A percentile compares a stretch with the other conserved stretches of the same genome.
Conservation (phyloP, 2,329 filamentous ascomycete genomes). For the Aspergillus tanneri region DNA sequence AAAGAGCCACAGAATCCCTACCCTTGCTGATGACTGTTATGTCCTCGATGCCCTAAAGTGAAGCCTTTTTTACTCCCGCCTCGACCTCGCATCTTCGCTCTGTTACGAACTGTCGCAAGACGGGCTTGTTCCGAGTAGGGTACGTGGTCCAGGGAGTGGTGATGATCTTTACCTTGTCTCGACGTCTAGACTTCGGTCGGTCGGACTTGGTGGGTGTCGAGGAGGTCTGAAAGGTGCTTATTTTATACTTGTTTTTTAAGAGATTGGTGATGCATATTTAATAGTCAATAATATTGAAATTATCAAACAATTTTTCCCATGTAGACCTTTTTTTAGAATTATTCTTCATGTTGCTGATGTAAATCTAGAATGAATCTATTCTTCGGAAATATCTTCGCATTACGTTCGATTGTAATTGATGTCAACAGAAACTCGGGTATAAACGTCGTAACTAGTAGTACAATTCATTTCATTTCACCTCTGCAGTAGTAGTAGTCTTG, state of each 20-base stretch:
- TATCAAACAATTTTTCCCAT: too few relatives aligned
- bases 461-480: slow-evolving; percentile 18
- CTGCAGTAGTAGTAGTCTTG: slow-evolving; percentile 10
- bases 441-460: slow-evolving; percentile 6
- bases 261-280: slow-evolving; percentile 21
- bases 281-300: too few relatives aligned
- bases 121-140: slow-evolving; percentile 37
- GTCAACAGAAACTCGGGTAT: slow-evolving; percentile 3
- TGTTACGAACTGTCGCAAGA: slow-evolving; percentile 23
- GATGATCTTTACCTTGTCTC: slow-evolving; percentile 86
- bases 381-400: too few relatives aligned
- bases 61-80: slow-evolving; percentile 61
- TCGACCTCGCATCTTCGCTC: slow-evolving; percentile 27
- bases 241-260: slow-evolving; percentile 54
- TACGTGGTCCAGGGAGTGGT: slow-evolving; percentile 73
- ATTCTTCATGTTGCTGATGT: too few relatives aligned
- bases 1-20: slow-evolving; percentile 88
- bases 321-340: too few relatives aligned
- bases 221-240: slow-evolving; percentile 81
- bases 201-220: slow-evolving; percentile 75
- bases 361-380: too few relatives aligned
- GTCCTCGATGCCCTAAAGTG: slow-evolving; percentile 89
- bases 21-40: slow-evolving; percentile 87
- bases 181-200: slow-evolving; percentile 75
- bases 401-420: too few relatives aligned